These are phyloP conservation scores for Pseudozyma thailandica DNA, from an alignment of 1,284 basidiomycete species.

Conservation along the genomic window DNA sequence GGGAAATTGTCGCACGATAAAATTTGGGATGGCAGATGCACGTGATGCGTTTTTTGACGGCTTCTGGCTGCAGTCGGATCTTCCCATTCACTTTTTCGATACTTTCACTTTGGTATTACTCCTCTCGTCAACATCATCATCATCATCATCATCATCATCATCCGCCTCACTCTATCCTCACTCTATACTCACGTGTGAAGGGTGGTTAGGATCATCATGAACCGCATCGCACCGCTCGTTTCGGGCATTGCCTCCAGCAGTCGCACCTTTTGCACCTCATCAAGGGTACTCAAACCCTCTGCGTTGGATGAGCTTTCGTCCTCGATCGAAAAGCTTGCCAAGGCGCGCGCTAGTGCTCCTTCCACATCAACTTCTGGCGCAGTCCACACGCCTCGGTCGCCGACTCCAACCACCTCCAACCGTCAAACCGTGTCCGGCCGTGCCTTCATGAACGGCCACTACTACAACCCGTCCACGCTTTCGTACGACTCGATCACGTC, in stretches of 20 bases:
- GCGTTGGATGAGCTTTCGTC: conserved; percentile 36
- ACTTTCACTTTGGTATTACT: background rate
- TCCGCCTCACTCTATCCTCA: background rate
- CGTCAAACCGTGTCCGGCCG: conserved; percentile 47
- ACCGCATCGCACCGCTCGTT: too few species aligned
- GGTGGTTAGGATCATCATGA: too few species aligned
- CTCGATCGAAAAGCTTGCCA: conserved; percentile 42
- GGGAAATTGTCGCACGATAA: conserved; percentile 10
- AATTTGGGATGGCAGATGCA: background rate
- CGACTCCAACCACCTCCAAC: background rate
- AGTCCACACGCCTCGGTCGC: conserved; percentile 30
- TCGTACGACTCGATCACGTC: conserved; percentile 33
- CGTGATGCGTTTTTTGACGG: conserved; percentile 11
- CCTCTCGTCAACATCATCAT: background rate
- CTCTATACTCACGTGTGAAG: too few species aligned
- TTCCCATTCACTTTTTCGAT: background rate
- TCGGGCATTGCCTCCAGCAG: conserved; percentile 1
- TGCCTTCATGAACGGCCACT: conserved; percentile 54
- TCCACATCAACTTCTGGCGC: conserved; percentile 2
- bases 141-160: background rate
- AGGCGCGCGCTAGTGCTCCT: conserved; percentile 4
- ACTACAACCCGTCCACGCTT: conserved; percentile 58
- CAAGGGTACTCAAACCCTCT: conserved; percentile 3
- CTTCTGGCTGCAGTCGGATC: background rate
- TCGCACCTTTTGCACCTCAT: background rate